Base-by-base conservation (phyloP, 2,329 filamentous ascomycete genomes). In the Fusarium sp. region DNA sequence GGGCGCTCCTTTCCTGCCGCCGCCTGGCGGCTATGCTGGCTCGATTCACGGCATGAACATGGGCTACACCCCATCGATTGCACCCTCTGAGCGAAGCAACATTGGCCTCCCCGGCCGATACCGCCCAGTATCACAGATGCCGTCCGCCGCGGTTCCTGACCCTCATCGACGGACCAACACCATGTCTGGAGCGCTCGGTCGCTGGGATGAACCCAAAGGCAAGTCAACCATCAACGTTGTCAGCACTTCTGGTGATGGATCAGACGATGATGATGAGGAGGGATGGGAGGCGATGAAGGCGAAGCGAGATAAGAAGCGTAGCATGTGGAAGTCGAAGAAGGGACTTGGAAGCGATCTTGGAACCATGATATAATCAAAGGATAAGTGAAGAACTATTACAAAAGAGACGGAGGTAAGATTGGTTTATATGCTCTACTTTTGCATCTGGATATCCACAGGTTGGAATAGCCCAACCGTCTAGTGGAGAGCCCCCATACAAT, bases 21-120 rank as follows among this genome's bases (percentile, higher is more conserved):
- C 79, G 25, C 75, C 79, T 18, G 45, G 52, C 29, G 74, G 72
- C 15, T 77, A 77, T 43, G 76, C 74, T 11, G 67, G 73, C 17
- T 73, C 77, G 29, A 56, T 78, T 42, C 69, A 71, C 54, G 75
- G 73, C 36, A 63, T 61, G 78, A 86, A 81, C 45, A 78, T 79
- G 50, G 89, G 88, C 11, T 98, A 98, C 79, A 87, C 94, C 2
- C 89, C 94, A 2, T 98, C 95, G 1, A 97, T 99, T 70, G 95
- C 96, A 4, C 96, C 96, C 2, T 97, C 93, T 7, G 96, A 98
- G 81, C 91, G 96, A 63, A 98, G 94, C 83, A 98, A 96, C 77
- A 83, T 97, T 63, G 96, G 96, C 17, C 85, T 97, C 51, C 94
- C 96, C 11, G 90, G 93, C 31, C 89, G 96, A 42, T 99, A 99